These are phyloP conservation scores for Multifurca ochricompacta DNA, from an alignment of 768 basidiomycete species.

Conservation along the genomic window DNA sequence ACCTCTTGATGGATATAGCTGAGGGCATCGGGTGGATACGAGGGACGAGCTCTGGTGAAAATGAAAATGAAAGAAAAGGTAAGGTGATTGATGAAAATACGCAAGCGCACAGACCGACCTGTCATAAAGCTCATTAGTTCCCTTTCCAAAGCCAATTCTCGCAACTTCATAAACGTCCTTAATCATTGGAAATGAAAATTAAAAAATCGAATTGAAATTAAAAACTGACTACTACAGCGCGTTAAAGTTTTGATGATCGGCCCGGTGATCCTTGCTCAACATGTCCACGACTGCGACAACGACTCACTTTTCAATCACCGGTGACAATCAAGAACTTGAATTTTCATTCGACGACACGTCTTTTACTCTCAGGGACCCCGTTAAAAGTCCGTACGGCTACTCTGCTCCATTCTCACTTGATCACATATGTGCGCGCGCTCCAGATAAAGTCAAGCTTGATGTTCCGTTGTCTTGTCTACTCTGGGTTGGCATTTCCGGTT, in stretches of 20 bases:
- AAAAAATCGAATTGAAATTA: not conserved
- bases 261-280: not conserved
- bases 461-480: constrained; percentile 48
- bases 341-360: not conserved
- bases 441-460: constrained; percentile 19
- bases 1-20: constrained; percentile 48
- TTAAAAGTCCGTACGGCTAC: constrained; percentile 17
- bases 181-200: too few species aligned
- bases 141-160: constrained; percentile 63
- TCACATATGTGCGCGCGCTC: not conserved
- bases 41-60: constrained; percentile 65
- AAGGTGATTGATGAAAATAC: not conserved
- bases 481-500: constrained; percentile 35
- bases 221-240: not conserved
- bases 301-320: not conserved
- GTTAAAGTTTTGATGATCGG: too few species aligned
- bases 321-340: not conserved
- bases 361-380: constrained; percentile 21
- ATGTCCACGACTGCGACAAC: not conserved
- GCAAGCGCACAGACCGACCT: constrained; percentile 32
- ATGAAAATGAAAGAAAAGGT: not conserved
- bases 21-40: constrained; percentile 64
- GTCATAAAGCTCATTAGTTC: constrained; percentile 81
- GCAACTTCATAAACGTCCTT: constrained; percentile 55
- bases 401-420: not conserved